Evolutionary conservation across 2,329 filamentous ascomycete species (phyloP).

Genomic region (Macrophomina phaseolina): DNA sequence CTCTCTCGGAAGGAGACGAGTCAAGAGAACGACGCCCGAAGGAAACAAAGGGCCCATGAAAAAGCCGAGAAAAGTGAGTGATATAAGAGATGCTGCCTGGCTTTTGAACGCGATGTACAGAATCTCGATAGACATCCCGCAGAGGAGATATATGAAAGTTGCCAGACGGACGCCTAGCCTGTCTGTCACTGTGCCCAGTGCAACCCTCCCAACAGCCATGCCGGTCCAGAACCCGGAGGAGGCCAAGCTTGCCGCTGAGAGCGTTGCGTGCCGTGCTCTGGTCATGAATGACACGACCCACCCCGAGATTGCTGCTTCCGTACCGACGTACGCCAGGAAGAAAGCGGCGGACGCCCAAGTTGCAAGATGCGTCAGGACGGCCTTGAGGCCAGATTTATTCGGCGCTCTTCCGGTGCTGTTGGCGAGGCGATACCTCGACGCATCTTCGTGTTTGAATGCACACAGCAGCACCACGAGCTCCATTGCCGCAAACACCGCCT

Average conservation of each 20-base stretch:
- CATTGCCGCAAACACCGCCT: slow-evolving; percentile 32
- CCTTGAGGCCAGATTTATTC: neutral
- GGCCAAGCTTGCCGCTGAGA: slow-evolving; percentile 47
- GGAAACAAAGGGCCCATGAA: slow-evolving; percentile 52
- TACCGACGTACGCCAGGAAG: slow-evolving; percentile 53
- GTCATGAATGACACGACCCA: slow-evolving; percentile 56
- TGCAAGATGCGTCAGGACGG: slow-evolving; percentile 42
- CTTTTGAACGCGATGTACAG: slow-evolving; percentile 28
- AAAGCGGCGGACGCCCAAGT: slow-evolving; percentile 52
- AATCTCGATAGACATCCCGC: neutral
- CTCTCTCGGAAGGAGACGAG: slow-evolving; percentile 45
- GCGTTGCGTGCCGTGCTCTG: slow-evolving; percentile 45
- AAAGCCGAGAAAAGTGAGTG: slow-evolving; percentile 46
- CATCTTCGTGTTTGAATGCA: slow-evolving; percentile 49
- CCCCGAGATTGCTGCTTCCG: slow-evolving; percentile 52
- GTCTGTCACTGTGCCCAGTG: slow-evolving; percentile 42
- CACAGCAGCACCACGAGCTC: slow-evolving; percentile 38
- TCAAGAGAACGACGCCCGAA: slow-evolving; percentile 48
- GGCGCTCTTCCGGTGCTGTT: slow-evolving; percentile 29
- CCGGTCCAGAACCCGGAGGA: slow-evolving; percentile 54
- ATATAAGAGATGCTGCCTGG: slow-evolving; percentile 36
- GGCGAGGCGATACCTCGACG: slow-evolving; percentile 38
- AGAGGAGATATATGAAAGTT: slow-evolving; percentile 35
- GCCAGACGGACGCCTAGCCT: slow-evolving; percentile 38
- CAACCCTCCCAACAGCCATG: slow-evolving; percentile 49